Conservation (phyloP, 176 grass and related monocot genomes). For the Aegilops sharonensis region DNA sequence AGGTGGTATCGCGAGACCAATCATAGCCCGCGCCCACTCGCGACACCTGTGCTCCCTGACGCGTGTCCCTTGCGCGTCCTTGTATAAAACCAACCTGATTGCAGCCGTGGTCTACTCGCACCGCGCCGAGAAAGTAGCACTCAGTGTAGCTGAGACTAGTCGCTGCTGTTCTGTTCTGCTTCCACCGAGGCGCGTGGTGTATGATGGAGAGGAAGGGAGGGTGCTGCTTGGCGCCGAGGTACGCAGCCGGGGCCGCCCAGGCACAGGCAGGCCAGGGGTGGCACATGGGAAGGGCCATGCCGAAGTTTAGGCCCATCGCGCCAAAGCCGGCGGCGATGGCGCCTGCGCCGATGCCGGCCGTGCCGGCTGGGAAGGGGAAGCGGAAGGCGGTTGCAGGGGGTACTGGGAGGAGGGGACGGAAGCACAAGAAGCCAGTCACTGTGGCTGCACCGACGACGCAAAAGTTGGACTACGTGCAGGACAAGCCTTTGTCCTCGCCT, state of each 20-base stretch:
- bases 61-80: constrained; percentile 10
- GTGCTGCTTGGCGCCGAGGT: constrained; percentile 44
- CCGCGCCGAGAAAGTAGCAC: not conserved
- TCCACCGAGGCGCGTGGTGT: not conserved
- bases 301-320: constrained; percentile 82
- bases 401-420: constrained; percentile 24
- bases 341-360: not conserved
- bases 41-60: constrained; percentile 38
- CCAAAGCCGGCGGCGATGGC: constrained; percentile 63
- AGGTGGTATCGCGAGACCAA: constrained; percentile 49
- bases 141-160: not conserved
- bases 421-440: constrained; percentile 19
- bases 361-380: not conserved
- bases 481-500: constrained; percentile 35
- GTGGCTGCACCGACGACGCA: not conserved
- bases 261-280: constrained; percentile 18
- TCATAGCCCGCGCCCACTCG: not conserved
- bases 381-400: constrained; percentile 1
- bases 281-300: constrained; percentile 69
- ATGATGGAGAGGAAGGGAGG: constrained; percentile 66
- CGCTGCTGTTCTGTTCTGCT: not conserved
- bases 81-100: not conserved
- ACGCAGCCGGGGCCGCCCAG: not conserved
- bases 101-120: not conserved
- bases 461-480: not conserved